A percentile compares a stretch with the other conserved stretches of the same genome.
Evolutionary conservation across 2,329 filamentous ascomycete species (phyloP).

Genomic region (Apiospora rasikravindrae): DNA sequence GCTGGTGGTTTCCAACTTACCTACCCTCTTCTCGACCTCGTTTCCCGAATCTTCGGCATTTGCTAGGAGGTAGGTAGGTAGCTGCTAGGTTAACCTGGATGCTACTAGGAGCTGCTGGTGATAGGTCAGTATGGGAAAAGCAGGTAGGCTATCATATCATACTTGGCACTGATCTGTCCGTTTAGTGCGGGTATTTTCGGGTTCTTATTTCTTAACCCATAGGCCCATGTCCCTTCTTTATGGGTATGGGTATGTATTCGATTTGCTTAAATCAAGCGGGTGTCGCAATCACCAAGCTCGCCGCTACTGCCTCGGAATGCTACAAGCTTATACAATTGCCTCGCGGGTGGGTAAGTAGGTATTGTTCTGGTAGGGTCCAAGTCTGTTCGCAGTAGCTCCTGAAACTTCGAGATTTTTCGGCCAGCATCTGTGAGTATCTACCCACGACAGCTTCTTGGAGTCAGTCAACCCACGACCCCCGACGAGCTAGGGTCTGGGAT

Average conservation of each 20-base stretch:
- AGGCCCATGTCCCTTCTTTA: background rate
- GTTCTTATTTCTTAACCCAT: background rate
- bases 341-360: background rate
- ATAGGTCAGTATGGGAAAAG: background rate
- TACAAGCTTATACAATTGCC: background rate
- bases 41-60: background rate
- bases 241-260: background rate
- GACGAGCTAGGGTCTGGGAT: background rate
- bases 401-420: constrained; percentile 7
- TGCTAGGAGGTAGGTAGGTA: background rate
- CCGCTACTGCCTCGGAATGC: background rate
- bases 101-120: background rate
- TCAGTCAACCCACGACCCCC: background rate
- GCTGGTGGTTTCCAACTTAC: background rate
- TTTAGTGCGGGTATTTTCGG: background rate
- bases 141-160: background rate
- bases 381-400: background rate
- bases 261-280: background rate
- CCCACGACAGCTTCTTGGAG: background rate
- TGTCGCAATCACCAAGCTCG: background rate
- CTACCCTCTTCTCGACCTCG: background rate
- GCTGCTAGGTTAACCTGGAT: too few species aligned
- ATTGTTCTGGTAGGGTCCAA: background rate
- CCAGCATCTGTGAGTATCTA: background rate
- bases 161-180: background rate